A percentile compares a stretch with the other conserved stretches of the same genome.
phyloP scores from a whole-genome alignment of 75 land plant genomes.

The Cunninghamia lanceolata region DNA sequence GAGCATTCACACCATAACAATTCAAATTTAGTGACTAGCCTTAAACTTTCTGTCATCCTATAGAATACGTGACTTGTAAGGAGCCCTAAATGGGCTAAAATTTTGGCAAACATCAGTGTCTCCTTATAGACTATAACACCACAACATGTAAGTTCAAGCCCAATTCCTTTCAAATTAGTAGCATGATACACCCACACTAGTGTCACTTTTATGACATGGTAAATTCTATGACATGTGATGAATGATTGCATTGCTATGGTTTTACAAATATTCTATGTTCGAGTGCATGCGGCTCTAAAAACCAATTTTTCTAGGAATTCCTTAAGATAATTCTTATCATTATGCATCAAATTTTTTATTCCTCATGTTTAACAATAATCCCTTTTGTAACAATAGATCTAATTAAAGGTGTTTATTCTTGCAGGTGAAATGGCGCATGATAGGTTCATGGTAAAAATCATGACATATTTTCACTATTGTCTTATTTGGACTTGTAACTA shows the following conservation, averaged over 20 bases:
- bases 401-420: not conserved
- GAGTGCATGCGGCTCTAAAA: constrained; percentile 51
- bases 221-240: not conserved
- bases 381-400: not conserved
- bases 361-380: not conserved
- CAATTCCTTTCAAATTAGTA: no score
- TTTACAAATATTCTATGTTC: constrained; percentile 45
- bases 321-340: constrained; percentile 30
- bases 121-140: constrained; percentile 41
- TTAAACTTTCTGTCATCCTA: no score
- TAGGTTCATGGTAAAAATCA: constrained; percentile 14
- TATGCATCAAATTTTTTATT: not conserved
- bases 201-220: no score
- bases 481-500: constrained; percentile 27
- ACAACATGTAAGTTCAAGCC: constrained; percentile 35
- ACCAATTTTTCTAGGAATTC: constrained; percentile 42
- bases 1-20: no score
- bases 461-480: constrained; percentile 52
- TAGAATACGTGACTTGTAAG: no score
- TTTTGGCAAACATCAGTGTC: constrained; percentile 28
- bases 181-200: no score
- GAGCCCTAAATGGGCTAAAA: constrained; percentile 44
- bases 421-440: constrained; percentile 40
- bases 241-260: not conserved
- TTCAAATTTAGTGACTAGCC: no score